phyloP scores from a whole-genome alignment of 768 basidiomycete species.

The Xerocomus potaroensis region DNA sequence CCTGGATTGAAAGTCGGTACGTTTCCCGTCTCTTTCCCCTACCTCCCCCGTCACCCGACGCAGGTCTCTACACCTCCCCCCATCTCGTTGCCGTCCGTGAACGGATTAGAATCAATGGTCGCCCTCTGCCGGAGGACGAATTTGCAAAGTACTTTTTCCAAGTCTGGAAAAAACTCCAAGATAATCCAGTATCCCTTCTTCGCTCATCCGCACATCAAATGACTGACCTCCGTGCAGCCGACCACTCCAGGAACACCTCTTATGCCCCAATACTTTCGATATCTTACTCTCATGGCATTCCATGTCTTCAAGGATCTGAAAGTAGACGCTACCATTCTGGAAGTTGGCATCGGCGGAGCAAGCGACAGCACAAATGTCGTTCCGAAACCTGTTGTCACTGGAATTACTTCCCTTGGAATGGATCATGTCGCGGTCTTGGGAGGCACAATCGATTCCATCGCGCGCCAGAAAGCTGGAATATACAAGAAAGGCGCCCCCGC shows the following conservation, averaged over 20 bases:
- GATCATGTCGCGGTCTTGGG: constrained; percentile 90
- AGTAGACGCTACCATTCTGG: constrained; percentile 87
- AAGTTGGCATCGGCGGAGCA: constrained; percentile 93
- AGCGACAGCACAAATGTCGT: constrained; percentile 97
- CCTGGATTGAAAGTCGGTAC: constrained; percentile 81
- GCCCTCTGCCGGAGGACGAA: constrained; percentile 79
- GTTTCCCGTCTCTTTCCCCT: constrained; percentile 15
- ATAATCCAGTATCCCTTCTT: constrained; percentile 47
- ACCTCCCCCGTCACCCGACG: background rate
- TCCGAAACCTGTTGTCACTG: constrained; percentile 84
- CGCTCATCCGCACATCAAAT: background rate
- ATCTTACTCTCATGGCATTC: constrained; percentile 87
- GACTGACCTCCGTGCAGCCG: constrained; percentile 37
- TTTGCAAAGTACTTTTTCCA: constrained; percentile 95
- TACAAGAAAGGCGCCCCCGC: constrained; percentile 93
- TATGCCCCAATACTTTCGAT: constrained; percentile 94
- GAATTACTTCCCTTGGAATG: constrained; percentile 85
- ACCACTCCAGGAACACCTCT: constrained; percentile 43
- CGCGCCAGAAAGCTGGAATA: constrained; percentile 94
- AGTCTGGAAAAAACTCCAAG: constrained; percentile 85
- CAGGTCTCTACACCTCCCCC: constrained; percentile 95
- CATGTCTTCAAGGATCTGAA: constrained; percentile 80
- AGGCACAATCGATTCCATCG: constrained; percentile 83
- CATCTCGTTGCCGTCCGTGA: constrained; percentile 95
- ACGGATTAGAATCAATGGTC: constrained; percentile 89